phyloP scores from a whole-genome alignment of 1,284 basidiomycete genomes.

The Mrakiaceae sp. region DNA sequence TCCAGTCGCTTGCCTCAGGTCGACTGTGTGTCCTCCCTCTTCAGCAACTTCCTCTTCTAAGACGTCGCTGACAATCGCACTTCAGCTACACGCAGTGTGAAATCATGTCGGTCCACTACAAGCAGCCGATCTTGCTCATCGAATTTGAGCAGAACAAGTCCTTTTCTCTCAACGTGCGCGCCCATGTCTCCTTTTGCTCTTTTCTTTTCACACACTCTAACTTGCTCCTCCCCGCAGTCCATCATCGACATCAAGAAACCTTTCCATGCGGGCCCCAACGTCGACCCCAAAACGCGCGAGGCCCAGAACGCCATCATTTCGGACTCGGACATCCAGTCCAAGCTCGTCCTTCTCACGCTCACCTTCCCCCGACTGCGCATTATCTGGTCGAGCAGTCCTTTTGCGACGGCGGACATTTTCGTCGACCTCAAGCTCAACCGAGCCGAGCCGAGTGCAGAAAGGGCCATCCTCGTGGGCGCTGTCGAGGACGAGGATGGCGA shows the following conservation, averaged over 20 bases:
- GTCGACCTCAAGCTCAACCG: slow-evolving; percentile 78
- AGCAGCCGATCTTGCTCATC: slow-evolving; percentile 86
- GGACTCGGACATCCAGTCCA: slow-evolving; percentile 59
- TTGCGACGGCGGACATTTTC: slow-evolving; percentile 84
- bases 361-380: slow-evolving; percentile 84
- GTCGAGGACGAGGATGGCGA: slow-evolving; percentile 67
- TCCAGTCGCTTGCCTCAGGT: slow-evolving; percentile 85
- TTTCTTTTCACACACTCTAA: not conserved
- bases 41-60: not conserved
- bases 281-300: not conserved
- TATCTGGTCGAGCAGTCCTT: slow-evolving; percentile 94
- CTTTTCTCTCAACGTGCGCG: slow-evolving; percentile 70
- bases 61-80: not conserved
- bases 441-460: slow-evolving; percentile 65
- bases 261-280: not conserved
- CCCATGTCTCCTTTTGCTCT: slow-evolving; percentile 27
- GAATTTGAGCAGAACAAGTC: slow-evolving; percentile 97
- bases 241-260: slow-evolving; percentile 9
- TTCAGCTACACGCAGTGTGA: slow-evolving; percentile 91
- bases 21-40: slow-evolving; percentile 54
- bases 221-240: not conserved
- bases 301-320: not conserved
- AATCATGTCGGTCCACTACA: slow-evolving; percentile 91
- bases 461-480: slow-evolving; percentile 66
- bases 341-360: slow-evolving; percentile 77